Evolutionary conservation across 768 basidiomycete genomes (phyloP).

Genomic region (Kwoniella pini): DNA sequence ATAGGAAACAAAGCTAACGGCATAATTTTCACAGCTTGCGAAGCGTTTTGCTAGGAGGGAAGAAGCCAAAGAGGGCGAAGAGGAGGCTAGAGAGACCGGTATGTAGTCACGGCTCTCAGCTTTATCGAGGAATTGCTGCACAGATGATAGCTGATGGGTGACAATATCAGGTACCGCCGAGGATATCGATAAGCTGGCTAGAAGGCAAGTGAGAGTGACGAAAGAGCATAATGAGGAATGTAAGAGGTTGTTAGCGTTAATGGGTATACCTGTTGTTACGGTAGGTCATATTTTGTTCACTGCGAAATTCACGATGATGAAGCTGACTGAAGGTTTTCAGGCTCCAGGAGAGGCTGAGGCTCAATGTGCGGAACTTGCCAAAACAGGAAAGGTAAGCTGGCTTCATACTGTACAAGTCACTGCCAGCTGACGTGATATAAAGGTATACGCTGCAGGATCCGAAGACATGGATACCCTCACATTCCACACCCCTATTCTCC

Average conservation of each 20-base stretch:
- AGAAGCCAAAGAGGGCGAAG: slow-evolving; percentile 90
- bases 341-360: slow-evolving; percentile 99
- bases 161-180: slow-evolving; percentile 69
- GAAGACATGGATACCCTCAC: slow-evolving; percentile 99
- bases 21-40: slow-evolving; percentile 74
- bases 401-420: background rate
- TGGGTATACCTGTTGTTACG: slow-evolving; percentile 95
- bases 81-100: slow-evolving; percentile 94
- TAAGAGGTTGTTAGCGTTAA: slow-evolving; percentile 75
- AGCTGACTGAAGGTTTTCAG: slow-evolving; percentile 57
- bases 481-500: slow-evolving; percentile 85
- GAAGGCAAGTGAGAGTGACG: slow-evolving; percentile 92
- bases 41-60: slow-evolving; percentile 90
- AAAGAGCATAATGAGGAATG: slow-evolving; percentile 96
- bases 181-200: slow-evolving; percentile 84
- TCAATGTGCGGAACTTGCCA: slow-evolving; percentile 96
- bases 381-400: slow-evolving; percentile 85
- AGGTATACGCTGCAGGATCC: slow-evolving; percentile 96
- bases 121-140: background rate
- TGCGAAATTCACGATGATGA: background rate
- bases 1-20: too few relatives aligned
- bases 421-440: background rate
- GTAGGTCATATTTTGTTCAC: slow-evolving; percentile 59
- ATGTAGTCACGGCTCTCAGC: slow-evolving; percentile 22
- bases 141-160: background rate